Conservation (phyloP, 2,329 filamentous ascomycete genomes). For the Fusarium nodosum region DNA sequence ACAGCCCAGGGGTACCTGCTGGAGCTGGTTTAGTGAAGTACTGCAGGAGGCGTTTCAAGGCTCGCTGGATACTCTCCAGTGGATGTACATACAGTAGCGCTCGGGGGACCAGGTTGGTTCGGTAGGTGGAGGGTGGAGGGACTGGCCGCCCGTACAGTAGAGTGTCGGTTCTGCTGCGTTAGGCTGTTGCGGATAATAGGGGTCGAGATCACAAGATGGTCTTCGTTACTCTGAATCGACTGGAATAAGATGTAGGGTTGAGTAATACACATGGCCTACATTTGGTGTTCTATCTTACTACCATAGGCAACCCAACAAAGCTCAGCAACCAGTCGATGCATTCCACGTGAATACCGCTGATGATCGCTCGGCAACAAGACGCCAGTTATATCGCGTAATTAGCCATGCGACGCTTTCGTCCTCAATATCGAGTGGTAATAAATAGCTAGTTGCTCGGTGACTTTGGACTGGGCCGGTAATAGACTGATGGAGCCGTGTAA, state of each 20-base stretch:
- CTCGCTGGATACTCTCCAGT: slow-evolving; percentile 32
- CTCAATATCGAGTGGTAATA: slow-evolving; percentile 12
- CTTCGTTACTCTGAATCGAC: not conserved
- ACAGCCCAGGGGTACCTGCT: slow-evolving; percentile 37
- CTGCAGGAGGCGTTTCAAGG: slow-evolving; percentile 36
- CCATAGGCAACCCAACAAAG: slow-evolving; percentile 13
- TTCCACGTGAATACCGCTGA: slow-evolving; percentile 21
- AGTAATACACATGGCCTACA: not conserved
- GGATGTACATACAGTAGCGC: slow-evolving; percentile 31
- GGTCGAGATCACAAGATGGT: slow-evolving; percentile 35
- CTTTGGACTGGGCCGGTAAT: slow-evolving; percentile 30
- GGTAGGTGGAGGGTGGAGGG: slow-evolving; percentile 28
- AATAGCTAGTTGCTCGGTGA: slow-evolving; percentile 37
- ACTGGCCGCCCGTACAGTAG: slow-evolving; percentile 30
- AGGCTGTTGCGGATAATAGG: slow-evolving; percentile 49
- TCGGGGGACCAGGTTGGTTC: slow-evolving; percentile 25
- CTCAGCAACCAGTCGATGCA: slow-evolving; percentile 24
- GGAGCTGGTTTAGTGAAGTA: slow-evolving; percentile 35
- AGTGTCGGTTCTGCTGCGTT: slow-evolving; percentile 34
- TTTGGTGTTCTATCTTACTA: not conserved
- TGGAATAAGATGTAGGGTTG: not conserved
- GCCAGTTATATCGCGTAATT: slow-evolving; percentile 2
- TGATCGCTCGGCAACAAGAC: slow-evolving; percentile 22
- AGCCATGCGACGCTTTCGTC: not conserved
- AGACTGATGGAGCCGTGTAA: slow-evolving; percentile 19